phyloP scores from a whole-genome alignment of 2,329 filamentous ascomycete genomes.

The Aspergillus fumigatus region DNA sequence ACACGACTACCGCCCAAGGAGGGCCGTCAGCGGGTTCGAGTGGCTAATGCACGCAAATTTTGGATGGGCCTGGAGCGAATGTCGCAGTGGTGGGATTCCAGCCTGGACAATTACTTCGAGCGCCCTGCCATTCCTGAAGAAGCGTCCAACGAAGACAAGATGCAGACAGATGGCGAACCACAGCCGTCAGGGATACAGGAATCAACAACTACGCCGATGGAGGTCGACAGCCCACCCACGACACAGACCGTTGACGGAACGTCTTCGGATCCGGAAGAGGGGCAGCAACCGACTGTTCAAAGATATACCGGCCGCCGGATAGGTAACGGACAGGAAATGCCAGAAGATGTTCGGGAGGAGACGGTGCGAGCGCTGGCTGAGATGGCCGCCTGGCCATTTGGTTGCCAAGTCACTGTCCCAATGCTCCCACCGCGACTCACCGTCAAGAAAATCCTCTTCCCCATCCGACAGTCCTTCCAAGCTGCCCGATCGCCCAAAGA shows the following conservation, averaged over 20 bases:
- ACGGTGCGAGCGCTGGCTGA: conserved; percentile 55
- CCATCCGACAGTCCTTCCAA: conserved; percentile 53
- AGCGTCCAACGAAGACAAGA: conserved; percentile 17
- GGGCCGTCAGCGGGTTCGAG: conserved; percentile 44
- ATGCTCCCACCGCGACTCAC: conserved; percentile 46
- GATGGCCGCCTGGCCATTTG: conserved; percentile 55
- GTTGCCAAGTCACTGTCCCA: conserved; percentile 48
- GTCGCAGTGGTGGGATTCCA: conserved; percentile 60
- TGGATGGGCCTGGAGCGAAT: conserved; percentile 56
- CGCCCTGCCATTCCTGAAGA: conserved; percentile 25
- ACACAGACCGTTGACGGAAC: background rate
- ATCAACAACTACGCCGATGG: conserved; percentile 18
- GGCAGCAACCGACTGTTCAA: conserved; percentile 14
- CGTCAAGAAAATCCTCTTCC: conserved; percentile 50
- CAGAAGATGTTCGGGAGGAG: conserved; percentile 53
- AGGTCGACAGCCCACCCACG: conserved; percentile 16
- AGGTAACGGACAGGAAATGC: conserved; percentile 56
- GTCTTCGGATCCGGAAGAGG: background rate
- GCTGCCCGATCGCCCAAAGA: conserved; percentile 52
- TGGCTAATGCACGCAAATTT: conserved; percentile 57
- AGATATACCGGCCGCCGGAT: conserved; percentile 56
- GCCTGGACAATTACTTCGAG: conserved; percentile 53
- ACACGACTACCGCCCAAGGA: conserved; percentile 44
- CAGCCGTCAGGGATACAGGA: conserved; percentile 12
- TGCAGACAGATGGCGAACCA: conserved; percentile 16